Conservation (phyloP, 495 filamentous ascomycete genomes). For the Pyronema domesticum region DNA sequence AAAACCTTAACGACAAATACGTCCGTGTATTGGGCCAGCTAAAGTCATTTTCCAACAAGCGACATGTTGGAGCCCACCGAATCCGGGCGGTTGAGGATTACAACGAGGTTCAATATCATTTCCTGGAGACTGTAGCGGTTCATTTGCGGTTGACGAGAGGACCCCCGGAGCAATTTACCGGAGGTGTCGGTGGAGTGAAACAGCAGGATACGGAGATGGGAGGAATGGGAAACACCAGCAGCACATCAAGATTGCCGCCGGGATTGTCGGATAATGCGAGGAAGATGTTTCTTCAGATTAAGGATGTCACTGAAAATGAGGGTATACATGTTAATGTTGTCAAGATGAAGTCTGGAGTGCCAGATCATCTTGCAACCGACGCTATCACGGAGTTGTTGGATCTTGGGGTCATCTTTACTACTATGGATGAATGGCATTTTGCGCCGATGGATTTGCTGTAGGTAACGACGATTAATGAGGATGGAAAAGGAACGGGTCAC, state of each 20-base stretch:
- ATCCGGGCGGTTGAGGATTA: conserved; percentile 62
- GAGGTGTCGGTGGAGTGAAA: conserved; percentile 18
- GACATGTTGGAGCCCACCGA: conserved; percentile 60
- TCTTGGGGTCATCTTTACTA: conserved; percentile 67
- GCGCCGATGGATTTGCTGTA: conserved; percentile 10
- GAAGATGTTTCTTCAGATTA: conserved; percentile 49
- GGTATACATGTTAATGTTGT: conserved; percentile 66
- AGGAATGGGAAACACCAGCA: conserved; percentile 26
- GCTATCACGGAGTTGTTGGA: conserved; percentile 62
- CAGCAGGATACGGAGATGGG: conserved; percentile 22
- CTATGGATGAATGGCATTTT: conserved; percentile 53
- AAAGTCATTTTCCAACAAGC: conserved; percentile 59
- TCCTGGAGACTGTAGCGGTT: conserved; percentile 72
- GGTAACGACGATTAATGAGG: no score
- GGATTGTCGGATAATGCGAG: conserved; percentile 37
- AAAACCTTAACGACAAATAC: conserved; percentile 48
- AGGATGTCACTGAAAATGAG: conserved; percentile 47
- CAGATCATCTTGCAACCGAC: conserved; percentile 41
- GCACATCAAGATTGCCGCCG: conserved; percentile 16
- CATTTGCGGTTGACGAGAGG: conserved; percentile 80
- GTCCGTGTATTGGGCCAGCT: conserved; percentile 66
- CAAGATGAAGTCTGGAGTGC: conserved; percentile 38
- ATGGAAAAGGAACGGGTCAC: no score
- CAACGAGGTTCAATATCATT: conserved; percentile 79
- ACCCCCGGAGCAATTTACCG: conserved; percentile 30